Percentiles rank a stretch among this genome's conserved stretches.
phyloP scores from a whole-genome alignment of 306 rosid species.

The Sindora glabra region DNA sequence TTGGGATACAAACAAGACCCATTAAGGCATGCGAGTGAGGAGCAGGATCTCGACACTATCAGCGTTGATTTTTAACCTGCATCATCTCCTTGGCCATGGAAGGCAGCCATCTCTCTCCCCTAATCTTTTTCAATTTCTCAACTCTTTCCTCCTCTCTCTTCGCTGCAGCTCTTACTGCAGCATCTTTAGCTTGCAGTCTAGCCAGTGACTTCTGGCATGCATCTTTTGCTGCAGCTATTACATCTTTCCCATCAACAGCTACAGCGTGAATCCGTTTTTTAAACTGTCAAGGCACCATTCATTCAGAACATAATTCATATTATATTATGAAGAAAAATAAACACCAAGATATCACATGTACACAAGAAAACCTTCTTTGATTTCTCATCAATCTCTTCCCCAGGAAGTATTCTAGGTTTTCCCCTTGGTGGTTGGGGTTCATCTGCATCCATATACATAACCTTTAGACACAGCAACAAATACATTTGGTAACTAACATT shows the following conservation, averaged over 20 bases:
- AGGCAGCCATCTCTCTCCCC: constrained; percentile 92
- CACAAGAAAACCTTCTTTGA: constrained; percentile 67
- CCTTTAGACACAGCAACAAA: constrained; percentile 11
- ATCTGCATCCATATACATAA: constrained; percentile 41
- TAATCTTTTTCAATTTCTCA: constrained; percentile 60
- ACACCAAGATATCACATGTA: background rate
- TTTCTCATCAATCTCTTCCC: constrained; percentile 65
- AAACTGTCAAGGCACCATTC: constrained; percentile 39
- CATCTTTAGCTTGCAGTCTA: constrained; percentile 59
- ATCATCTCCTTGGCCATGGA: constrained; percentile 69
- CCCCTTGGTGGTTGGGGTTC: constrained; percentile 46
- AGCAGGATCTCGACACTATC: constrained; percentile 3
- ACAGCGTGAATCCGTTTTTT: constrained; percentile 38
- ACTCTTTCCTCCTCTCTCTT: constrained; percentile 76
- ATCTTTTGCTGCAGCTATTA: constrained; percentile 52
- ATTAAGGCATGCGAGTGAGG: background rate
- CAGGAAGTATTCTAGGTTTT: constrained; percentile 77
- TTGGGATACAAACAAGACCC: background rate
- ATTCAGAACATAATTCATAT: constrained; percentile 4
- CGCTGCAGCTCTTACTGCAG: constrained; percentile 58
- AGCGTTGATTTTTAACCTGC: constrained; percentile 18
- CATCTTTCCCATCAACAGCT: constrained; percentile 51
- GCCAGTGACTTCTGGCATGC: constrained; percentile 49
- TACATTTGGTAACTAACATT: background rate
- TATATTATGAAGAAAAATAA: background rate